A percentile compares a stretch with the other conserved stretches of the same genome.
These are phyloP conservation scores for Phialophora chinensis DNA, from an alignment of 2,329 filamentous ascomycete genomes.

Conservation along the genomic window DNA sequence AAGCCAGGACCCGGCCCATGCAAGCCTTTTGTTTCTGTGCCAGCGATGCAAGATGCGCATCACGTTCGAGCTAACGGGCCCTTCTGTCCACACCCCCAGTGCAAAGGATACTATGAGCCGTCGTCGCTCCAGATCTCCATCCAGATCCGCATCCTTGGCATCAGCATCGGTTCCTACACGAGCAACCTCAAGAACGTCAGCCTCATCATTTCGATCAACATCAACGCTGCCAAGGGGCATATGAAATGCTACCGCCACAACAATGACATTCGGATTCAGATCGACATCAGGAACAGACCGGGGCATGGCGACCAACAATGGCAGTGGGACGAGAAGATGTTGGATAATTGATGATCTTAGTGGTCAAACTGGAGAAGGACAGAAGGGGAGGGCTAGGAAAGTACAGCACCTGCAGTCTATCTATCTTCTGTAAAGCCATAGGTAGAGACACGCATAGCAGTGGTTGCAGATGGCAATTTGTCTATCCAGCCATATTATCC, in stretches of 20 bases:
- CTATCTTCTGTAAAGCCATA: neutral
- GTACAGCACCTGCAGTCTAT: neutral
- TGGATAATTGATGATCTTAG: neutral
- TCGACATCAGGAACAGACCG: neutral
- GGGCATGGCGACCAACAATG: neutral
- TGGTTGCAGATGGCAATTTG: neutral
- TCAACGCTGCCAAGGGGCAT: neutral
- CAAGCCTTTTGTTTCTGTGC: neutral
- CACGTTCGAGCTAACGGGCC: neutral
- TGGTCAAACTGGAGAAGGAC: neutral
- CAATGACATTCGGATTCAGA: neutral
- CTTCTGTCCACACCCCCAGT: neutral
- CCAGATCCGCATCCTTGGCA: neutral
- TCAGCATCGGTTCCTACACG: slow-evolving; percentile 5
- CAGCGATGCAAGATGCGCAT: neutral
- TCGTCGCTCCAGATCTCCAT: neutral
- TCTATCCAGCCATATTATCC: neutral
- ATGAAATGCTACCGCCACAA: neutral
- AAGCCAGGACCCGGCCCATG: neutral
- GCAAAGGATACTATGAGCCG: neutral
- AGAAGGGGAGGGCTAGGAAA: neutral
- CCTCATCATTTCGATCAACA: neutral
- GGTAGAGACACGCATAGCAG: neutral
- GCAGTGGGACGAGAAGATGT: neutral
- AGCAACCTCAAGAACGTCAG: neutral